These are phyloP conservation scores for Alloteropsis semialata DNA, from an alignment of 176 grass and related monocot species.

Conservation along the genomic window DNA sequence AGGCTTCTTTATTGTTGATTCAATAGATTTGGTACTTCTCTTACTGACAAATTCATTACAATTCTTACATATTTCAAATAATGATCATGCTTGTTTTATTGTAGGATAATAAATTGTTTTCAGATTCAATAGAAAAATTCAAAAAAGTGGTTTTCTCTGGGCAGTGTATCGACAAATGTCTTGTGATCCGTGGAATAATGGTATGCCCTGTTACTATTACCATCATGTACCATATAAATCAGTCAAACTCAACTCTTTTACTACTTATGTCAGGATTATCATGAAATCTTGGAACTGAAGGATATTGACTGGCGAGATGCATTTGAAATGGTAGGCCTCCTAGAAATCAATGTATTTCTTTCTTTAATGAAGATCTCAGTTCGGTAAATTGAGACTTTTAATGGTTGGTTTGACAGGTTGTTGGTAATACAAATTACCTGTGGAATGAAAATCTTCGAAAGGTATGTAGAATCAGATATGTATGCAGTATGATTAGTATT, in stretches of 20 bases:
- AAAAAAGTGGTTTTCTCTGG: background rate
- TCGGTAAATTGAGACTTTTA: background rate
- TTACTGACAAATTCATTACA: background rate
- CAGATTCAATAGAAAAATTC: background rate
- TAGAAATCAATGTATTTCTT: background rate
- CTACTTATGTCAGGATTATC: background rate
- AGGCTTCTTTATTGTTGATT: constrained; percentile 1
- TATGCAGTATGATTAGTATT: background rate
- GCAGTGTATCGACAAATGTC: background rate
- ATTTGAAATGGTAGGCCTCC: background rate
- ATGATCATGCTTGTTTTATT: background rate
- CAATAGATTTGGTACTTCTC: constrained; percentile 7
- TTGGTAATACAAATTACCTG: background rate
- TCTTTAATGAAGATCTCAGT: too few species aligned
- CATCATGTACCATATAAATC: background rate
- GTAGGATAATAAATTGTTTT: background rate
- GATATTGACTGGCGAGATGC: background rate
- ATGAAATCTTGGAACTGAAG: background rate
- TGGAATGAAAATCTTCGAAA: background rate
- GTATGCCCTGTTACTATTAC: background rate
- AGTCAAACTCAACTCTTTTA: background rate
- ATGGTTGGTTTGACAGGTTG: background rate
- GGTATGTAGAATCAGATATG: background rate
- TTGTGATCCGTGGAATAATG: constrained; percentile 18
- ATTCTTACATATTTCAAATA: background rate